Evolutionary conservation across 164 flowering plant genomes (phyloP), one percentile per base, ranked within the genome.

Genomic region (Liriodendron chinense): DNA sequence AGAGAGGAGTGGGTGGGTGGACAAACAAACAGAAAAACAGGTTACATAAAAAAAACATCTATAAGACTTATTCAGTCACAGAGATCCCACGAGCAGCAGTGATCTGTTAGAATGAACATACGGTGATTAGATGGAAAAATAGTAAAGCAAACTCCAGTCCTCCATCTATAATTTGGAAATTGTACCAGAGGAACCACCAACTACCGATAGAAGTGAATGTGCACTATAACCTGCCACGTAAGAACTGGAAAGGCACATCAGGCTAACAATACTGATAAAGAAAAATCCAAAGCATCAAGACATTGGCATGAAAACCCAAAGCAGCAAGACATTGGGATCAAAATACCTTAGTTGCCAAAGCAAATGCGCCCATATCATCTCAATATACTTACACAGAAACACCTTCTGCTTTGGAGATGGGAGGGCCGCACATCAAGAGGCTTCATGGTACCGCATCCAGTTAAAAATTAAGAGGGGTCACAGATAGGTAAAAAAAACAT

Each of bases 141-240:
- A 63, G 20, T 7, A n/a, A 63, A n/a, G n/a, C 2, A 5, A 63
- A 63, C 66, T 63, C 66, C 34, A 66, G 47, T 26, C 1, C n/a
- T n/a, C 21, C 69, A 12, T 24, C 43, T 66, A 66, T 26, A 12
- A 26, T 66, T 24, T 26, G 7, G 43, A 66, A 10, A 14, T 26
- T 66, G n/a, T 24, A 24, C 69, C 47, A 24, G 28, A 64, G 21
- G 47, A 24, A 66, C 34, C 66, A 66, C 69, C 47, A 16, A 6
- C 20, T 24, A 66, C 12, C 48, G 24, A 26, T 14, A 66, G n/a
- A 47, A 23, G 28, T 24, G 12, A 47, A 20, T 6, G 50, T 69
- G 43, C n/a, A n/a, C 5, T 47, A 8, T 20, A 21, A 77, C 88
- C 85, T 84, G 87, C 82, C 85, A 82, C 47, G 72, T 61, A 73